Evolutionary conservation across 495 filamentous ascomycete species (phyloP).

Genomic region (Chaetomium cochliodes): DNA sequence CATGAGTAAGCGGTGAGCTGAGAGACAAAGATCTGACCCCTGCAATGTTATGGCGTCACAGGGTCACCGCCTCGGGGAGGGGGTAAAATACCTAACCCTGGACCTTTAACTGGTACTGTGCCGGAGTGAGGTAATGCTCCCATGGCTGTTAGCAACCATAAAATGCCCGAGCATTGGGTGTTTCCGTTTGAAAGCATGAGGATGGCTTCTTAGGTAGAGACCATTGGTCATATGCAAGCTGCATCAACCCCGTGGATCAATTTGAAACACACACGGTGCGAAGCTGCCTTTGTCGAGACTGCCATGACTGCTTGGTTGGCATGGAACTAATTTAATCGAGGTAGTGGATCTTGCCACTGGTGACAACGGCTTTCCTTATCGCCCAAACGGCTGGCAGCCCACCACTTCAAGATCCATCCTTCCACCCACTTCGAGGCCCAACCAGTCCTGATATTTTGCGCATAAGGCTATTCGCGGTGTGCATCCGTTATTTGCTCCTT

Average conservation of each 20-base stretch:
- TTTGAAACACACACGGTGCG: too few relatives aligned
- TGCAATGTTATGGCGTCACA: constrained; percentile 4
- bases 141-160: too few relatives aligned
- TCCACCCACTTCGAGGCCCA: neutral
- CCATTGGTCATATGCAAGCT: too few relatives aligned
- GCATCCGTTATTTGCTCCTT: neutral
- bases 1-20: too few relatives aligned
- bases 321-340: too few relatives aligned
- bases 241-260: too few relatives aligned
- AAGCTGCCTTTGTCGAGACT: neutral
- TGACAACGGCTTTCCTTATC: neutral
- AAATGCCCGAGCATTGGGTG: too few relatives aligned
- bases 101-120: too few relatives aligned
- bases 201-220: too few relatives aligned
- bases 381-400: constrained; percentile 4
- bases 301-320: constrained; percentile 10
- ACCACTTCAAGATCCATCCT: neutral
- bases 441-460: neutral
- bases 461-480: constrained; percentile 1
- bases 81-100: neutral
- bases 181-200: too few relatives aligned
- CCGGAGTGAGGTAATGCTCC: too few relatives aligned
- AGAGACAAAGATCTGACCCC: neutral
- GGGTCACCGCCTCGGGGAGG: constrained; percentile 1
- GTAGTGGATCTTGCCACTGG: constrained; percentile 13